These are phyloP conservation scores for Daedalea quercina DNA, from an alignment of 768 basidiomycete species.

Conservation along the genomic window DNA sequence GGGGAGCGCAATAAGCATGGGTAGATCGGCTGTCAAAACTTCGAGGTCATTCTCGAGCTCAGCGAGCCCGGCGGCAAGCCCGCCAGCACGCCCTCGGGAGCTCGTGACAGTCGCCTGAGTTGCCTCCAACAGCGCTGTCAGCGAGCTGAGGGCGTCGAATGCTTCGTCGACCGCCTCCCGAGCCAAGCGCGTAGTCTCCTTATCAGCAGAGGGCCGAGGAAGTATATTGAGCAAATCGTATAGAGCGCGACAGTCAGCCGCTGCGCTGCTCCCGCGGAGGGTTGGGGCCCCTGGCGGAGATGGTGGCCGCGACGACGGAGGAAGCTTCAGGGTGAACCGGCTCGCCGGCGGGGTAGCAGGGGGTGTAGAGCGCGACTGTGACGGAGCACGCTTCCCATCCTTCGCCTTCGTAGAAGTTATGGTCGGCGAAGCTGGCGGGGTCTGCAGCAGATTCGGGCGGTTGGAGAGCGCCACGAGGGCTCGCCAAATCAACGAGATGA, in stretches of 20 bases:
- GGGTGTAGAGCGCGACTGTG: constrained; percentile 20
- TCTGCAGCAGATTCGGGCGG: constrained; percentile 35
- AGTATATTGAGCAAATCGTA: constrained; percentile 53
- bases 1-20: constrained; percentile 69
- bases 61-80: constrained; percentile 6
- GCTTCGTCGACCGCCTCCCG: constrained; percentile 79
- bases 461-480: constrained; percentile 65
- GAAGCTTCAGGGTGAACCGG: constrained; percentile 62
- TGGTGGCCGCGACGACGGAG: constrained; percentile 60
- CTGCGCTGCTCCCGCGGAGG: constrained; percentile 33
- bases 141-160: constrained; percentile 52
- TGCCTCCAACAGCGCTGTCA: constrained; percentile 52
- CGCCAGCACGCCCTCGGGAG: constrained; percentile 1
- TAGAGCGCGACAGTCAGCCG: constrained; percentile 55
- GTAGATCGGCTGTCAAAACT: constrained; percentile 53
- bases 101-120: constrained; percentile 25
- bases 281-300: constrained; percentile 39
- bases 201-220: constrained; percentile 52
- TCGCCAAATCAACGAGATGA: constrained; percentile 72
- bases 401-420: constrained; percentile 15
- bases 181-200: constrained; percentile 47
- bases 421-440: constrained; percentile 34
- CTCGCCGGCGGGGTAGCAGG: constrained; percentile 44
- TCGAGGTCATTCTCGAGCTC: constrained; percentile 38
- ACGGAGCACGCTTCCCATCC: constrained; percentile 33